Evolutionary conservation across 108 stramenopile genomes (phyloP).

Genomic region (Schizochytrium sp.): DNA sequence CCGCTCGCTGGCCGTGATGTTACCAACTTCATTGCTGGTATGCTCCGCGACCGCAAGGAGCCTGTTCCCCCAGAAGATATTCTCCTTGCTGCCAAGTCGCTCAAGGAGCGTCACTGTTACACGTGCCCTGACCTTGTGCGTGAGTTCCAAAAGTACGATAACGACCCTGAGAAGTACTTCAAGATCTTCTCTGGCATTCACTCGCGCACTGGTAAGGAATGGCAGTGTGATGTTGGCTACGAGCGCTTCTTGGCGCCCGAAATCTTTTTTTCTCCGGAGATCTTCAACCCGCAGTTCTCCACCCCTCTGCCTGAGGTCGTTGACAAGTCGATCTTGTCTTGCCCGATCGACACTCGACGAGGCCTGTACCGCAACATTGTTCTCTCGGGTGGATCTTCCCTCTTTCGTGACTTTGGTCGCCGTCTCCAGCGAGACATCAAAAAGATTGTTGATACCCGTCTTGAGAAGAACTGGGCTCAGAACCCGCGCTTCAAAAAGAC

Average conservation of each 20-base stretch:
- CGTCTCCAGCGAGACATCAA: constrained; percentile 80
- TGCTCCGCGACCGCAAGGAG: constrained; percentile 79
- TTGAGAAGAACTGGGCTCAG: constrained; percentile 58
- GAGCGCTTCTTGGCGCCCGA: constrained; percentile 83
- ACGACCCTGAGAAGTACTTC: constrained; percentile 76
- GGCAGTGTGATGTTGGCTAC: constrained; percentile 76
- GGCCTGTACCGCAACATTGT: constrained; percentile 83
- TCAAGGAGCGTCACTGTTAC: constrained; percentile 82
- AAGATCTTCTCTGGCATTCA: constrained; percentile 70
- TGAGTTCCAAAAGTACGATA: constrained; percentile 80
- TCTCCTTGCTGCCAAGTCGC: constrained; percentile 74
- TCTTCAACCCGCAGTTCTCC: constrained; percentile 76
- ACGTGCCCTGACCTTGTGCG: constrained; percentile 78
- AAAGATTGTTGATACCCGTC: constrained; percentile 66
- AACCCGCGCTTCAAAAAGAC: neutral
- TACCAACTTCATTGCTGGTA: constrained; percentile 77
- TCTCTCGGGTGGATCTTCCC: constrained; percentile 79
- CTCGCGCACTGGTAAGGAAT: constrained; percentile 59
- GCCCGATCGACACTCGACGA: constrained; percentile 81
- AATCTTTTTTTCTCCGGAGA: constrained; percentile 83
- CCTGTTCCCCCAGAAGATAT: constrained; percentile 77
- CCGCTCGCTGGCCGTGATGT: constrained; percentile 81
- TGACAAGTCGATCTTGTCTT: constrained; percentile 78
- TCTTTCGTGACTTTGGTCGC: constrained; percentile 81
- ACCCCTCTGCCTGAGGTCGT: constrained; percentile 80